Conservation (phyloP, 1,284 basidiomycete species). For the Puccinia horiana region DNA sequence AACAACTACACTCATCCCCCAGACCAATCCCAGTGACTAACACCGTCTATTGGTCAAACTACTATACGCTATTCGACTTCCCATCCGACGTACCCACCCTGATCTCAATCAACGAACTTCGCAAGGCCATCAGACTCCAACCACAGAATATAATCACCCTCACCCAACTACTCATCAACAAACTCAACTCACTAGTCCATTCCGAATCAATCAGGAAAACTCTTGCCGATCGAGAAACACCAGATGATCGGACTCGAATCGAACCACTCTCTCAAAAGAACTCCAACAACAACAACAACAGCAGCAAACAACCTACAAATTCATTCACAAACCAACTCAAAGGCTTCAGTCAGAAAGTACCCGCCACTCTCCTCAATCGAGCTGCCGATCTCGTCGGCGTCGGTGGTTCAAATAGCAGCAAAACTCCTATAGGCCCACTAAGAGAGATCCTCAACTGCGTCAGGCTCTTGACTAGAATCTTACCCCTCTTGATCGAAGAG, state of each 20-base stretch:
- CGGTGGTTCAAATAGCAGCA: slow-evolving; percentile 29
- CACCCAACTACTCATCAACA: slow-evolving; percentile 13
- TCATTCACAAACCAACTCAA: slow-evolving; percentile 39
- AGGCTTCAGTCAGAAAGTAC: slow-evolving; percentile 41
- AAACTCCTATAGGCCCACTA: slow-evolving; percentile 30
- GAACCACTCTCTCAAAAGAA: background rate
- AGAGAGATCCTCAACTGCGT: slow-evolving; percentile 48
- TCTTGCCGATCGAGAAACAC: slow-evolving; percentile 10
- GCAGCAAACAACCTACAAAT: background rate
- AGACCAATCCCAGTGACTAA: slow-evolving; percentile 12
- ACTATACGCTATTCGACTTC: slow-evolving; percentile 43
- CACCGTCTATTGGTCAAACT: slow-evolving; percentile 30
- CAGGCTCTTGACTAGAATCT: slow-evolving; percentile 42
- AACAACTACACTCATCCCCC: slow-evolving; percentile 14
- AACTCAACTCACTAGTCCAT: slow-evolving; percentile 25
- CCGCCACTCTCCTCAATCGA: slow-evolving; percentile 20
- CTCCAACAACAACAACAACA: background rate
- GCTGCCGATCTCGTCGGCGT: slow-evolving; percentile 43
- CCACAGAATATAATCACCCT: slow-evolving; percentile 39
- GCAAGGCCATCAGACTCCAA: slow-evolving; percentile 22
- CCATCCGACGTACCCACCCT: slow-evolving; percentile 43
- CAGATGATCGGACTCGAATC: background rate
- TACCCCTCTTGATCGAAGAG: slow-evolving; percentile 36
- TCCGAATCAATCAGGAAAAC: slow-evolving; percentile 5
- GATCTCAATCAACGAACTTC: slow-evolving; percentile 30